Evolutionary conservation across 1,284 basidiomycete genomes (phyloP).

Genomic region (Cryptococcus wingfieldii): DNA sequence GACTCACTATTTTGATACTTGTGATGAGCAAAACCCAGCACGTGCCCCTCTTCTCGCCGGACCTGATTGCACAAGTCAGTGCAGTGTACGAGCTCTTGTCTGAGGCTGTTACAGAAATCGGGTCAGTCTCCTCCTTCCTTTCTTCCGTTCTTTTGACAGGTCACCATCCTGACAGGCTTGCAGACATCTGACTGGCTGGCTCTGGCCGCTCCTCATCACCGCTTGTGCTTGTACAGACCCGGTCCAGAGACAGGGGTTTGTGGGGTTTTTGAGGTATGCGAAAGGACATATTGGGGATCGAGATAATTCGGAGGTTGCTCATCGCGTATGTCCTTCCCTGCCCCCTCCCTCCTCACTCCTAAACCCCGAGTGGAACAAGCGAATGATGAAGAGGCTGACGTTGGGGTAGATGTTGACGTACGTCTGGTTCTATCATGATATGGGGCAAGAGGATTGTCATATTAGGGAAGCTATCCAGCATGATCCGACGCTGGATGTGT

Average conservation of each 20-base stretch:
- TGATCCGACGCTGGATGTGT: constrained; percentile 1
- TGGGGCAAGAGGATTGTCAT: not conserved
- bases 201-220: constrained; percentile 5
- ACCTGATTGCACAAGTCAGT: not conserved
- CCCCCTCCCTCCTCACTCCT: no score
- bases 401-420: not conserved
- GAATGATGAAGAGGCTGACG: not conserved
- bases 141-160: not conserved
- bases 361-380: no score
- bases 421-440: constrained; percentile 6
- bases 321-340: not conserved
- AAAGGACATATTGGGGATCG: not conserved
- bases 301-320: constrained; percentile 1
- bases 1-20: not conserved
- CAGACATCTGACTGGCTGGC: constrained; percentile 8
- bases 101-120: constrained; percentile 1
- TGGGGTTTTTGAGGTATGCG: constrained; percentile 1
- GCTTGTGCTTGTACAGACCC: constrained; percentile 1
- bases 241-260: not conserved
- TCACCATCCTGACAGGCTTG: not conserved
- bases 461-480: not conserved
- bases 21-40: not conserved
- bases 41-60: not conserved
- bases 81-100: not conserved
- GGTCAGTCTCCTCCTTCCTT: not conserved